A percentile compares a stretch with the other conserved stretches of the same genome.
These are phyloP conservation scores for Phytopythium ostracodes DNA, from an alignment of 352 stramenopile species.

Conservation along the genomic window DNA sequence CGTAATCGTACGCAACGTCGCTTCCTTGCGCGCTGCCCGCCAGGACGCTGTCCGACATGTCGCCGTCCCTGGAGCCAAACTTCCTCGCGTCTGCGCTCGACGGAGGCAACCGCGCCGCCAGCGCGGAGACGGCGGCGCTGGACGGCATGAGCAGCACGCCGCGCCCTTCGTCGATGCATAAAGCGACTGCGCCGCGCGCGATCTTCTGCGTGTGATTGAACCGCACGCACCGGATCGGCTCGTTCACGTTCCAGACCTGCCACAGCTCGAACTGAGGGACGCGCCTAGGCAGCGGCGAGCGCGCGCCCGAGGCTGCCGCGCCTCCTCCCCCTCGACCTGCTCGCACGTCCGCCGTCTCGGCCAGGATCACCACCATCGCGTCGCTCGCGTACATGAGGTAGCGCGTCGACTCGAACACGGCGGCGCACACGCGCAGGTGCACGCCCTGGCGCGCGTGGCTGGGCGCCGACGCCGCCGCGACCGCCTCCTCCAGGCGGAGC, in stretches of 20 bases:
- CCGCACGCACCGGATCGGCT: slow-evolving; percentile 40
- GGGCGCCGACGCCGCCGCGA: slow-evolving; percentile 42
- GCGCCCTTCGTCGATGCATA: slow-evolving; percentile 58
- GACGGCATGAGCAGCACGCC: slow-evolving; percentile 59
- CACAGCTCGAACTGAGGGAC: slow-evolving; percentile 57
- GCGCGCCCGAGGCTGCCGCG: neutral
- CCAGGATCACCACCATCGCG: slow-evolving; percentile 58
- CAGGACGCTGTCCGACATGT: neutral
- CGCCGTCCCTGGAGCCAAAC: neutral
- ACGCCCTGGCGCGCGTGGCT: slow-evolving; percentile 20
- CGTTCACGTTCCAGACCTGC: slow-evolving; percentile 59
- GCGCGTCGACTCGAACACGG: slow-evolving; percentile 44
- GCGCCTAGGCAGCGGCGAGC: slow-evolving; percentile 18
- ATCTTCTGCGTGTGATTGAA: slow-evolving; percentile 52
- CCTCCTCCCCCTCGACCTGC: neutral
- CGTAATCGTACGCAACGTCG: slow-evolving; percentile 38
- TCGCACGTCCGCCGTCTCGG: slow-evolving; percentile 27
- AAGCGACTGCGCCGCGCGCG: slow-evolving; percentile 48
- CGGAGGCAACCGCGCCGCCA: neutral
- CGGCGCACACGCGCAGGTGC: slow-evolving; percentile 28
- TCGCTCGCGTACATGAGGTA: slow-evolving; percentile 58
- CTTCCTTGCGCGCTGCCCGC: neutral
- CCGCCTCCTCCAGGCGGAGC: slow-evolving; percentile 37
- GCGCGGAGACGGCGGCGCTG: slow-evolving; percentile 17
- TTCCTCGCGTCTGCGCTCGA: neutral